Evolutionary conservation across 768 basidiomycete genomes (phyloP).

Genomic region (Candolleomyces efflorescens): DNA sequence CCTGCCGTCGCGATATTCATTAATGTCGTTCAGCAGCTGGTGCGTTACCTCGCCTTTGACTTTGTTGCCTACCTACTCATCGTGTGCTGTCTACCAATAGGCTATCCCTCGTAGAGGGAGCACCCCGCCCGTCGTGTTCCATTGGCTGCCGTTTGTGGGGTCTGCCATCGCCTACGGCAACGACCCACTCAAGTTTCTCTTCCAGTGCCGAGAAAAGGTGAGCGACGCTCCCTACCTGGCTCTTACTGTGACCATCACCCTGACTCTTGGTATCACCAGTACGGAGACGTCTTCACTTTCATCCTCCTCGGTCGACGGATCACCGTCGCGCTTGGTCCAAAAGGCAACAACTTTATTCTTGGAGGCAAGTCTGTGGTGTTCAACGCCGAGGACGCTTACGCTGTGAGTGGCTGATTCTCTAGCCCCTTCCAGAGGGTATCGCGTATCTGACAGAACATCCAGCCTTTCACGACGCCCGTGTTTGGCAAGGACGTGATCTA

Average conservation of each 20-base stretch:
- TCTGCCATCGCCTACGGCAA: slow-evolving; percentile 88
- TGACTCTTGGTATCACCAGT: slow-evolving; percentile 41
- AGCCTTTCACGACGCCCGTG: slow-evolving; percentile 91
- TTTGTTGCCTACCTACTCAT: not conserved
- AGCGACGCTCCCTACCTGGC: slow-evolving; percentile 1
- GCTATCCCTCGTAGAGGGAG: slow-evolving; percentile 63
- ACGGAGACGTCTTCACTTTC: slow-evolving; percentile 98
- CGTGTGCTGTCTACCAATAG: slow-evolving; percentile 30
- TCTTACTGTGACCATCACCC: not conserved
- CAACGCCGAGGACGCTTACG: slow-evolving; percentile 96
- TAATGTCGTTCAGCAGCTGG: slow-evolving; percentile 79
- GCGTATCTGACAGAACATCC: not conserved
- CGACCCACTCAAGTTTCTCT: slow-evolving; percentile 89
- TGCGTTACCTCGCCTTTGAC: slow-evolving; percentile 20
- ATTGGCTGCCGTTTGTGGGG: slow-evolving; percentile 86
- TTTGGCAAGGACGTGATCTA: slow-evolving; percentile 99
- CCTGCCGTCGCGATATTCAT: slow-evolving; percentile 65
- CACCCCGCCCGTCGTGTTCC: slow-evolving; percentile 89
- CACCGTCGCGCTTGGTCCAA: slow-evolving; percentile 86
- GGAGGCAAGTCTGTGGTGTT: slow-evolving; percentile 91
- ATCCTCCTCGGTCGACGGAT: slow-evolving; percentile 83
- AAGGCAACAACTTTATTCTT: slow-evolving; percentile 91
- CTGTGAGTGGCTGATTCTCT: slow-evolving; percentile 39
- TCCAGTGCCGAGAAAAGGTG: slow-evolving; percentile 74
- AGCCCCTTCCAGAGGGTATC: not conserved